Percentiles rank a stretch among this genome's conserved stretches.
Evolutionary conservation across 169 alveolate species (phyloP).

Genomic region (Eimeria falciformis): DNA sequence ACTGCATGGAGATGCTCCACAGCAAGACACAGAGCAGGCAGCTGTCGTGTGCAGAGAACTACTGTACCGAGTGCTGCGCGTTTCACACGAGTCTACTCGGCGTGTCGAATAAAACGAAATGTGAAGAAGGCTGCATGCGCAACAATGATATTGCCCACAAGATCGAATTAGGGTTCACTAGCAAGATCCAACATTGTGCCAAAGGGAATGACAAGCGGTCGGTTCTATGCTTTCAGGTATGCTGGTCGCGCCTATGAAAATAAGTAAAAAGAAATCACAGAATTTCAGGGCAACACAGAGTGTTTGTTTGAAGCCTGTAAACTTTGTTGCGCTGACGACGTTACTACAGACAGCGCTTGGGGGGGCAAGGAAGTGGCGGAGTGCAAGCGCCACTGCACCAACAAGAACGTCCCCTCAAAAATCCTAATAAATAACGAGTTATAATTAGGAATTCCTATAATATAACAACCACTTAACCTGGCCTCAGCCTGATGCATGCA

Average conservation of each 20-base stretch:
- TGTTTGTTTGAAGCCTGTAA: conserved; percentile 57
- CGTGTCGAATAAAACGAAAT: background rate
- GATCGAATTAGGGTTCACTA: background rate
- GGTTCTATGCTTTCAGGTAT: conserved; percentile 6
- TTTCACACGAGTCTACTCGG: conserved; percentile 82
- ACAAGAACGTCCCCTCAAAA: background rate
- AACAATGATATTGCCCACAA: background rate
- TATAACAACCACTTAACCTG: background rate
- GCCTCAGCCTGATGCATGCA: conserved; percentile 2
- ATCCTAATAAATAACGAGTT: background rate
- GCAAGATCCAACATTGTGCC: background rate
- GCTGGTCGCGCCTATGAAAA: background rate
- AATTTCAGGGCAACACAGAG: conserved; percentile 5
- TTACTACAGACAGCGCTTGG: background rate
- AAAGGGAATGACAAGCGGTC: background rate
- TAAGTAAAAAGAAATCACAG: background rate
- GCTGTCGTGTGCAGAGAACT: conserved; percentile 75
- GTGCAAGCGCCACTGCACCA: conserved; percentile 33
- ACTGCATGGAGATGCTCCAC: conserved; percentile 78
- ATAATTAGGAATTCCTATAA: background rate
- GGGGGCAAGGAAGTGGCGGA: conserved; percentile 23
- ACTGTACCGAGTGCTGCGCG: conserved; percentile 83
- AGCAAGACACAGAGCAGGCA: conserved; percentile 61
- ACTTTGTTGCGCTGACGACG: conserved; percentile 41
- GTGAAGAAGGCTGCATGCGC: conserved; percentile 42